These are phyloP conservation scores for Hypoxylon rubiginosum DNA, from an alignment of 2,329 filamentous ascomycete species.

Conservation along the genomic window DNA sequence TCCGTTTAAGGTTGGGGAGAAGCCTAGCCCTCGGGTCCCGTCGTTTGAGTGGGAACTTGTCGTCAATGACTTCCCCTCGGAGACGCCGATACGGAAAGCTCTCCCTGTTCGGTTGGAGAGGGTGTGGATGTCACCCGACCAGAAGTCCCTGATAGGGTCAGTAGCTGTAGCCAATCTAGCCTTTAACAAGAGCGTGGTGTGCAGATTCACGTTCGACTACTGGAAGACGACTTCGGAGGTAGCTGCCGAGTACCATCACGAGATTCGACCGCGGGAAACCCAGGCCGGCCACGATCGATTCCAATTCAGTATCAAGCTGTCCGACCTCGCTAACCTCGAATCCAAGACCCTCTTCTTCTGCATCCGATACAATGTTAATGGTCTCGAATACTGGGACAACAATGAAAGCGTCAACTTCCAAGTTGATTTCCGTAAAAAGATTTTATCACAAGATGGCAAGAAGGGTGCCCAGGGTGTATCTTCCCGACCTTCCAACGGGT, in stretches of 20 bases:
- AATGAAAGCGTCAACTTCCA: constrained; percentile 91
- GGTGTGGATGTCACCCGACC: constrained; percentile 88
- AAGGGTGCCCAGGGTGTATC: constrained; percentile 64
- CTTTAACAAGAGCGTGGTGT: constrained; percentile 90
- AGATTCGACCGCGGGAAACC: constrained; percentile 76
- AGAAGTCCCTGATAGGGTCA: constrained; percentile 86
- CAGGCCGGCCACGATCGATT: constrained; percentile 85
- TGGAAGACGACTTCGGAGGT: constrained; percentile 99
- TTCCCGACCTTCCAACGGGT: constrained; percentile 64
- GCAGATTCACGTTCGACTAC: constrained; percentile 95
- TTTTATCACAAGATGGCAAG: constrained; percentile 72
- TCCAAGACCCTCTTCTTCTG: constrained; percentile 94
- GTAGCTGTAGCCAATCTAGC: constrained; percentile 89
- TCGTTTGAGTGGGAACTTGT: constrained; percentile 89
- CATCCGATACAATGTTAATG: constrained; percentile 86
- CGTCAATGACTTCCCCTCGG: constrained; percentile 83
- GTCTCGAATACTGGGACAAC: constrained; percentile 95
- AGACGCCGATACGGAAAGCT: constrained; percentile 72
- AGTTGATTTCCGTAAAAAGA: constrained; percentile 89
- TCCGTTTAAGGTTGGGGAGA: constrained; percentile 76
- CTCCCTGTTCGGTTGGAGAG: constrained; percentile 85
- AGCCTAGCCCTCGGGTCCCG: constrained; percentile 57
- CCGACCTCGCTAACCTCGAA: constrained; percentile 91
- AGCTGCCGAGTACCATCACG: constrained; percentile 85
- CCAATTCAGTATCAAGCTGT: constrained; percentile 92